Conservation (phyloP, 2,329 filamentous ascomycete genomes). For the Pseudohalonectria lignicola region DNA sequence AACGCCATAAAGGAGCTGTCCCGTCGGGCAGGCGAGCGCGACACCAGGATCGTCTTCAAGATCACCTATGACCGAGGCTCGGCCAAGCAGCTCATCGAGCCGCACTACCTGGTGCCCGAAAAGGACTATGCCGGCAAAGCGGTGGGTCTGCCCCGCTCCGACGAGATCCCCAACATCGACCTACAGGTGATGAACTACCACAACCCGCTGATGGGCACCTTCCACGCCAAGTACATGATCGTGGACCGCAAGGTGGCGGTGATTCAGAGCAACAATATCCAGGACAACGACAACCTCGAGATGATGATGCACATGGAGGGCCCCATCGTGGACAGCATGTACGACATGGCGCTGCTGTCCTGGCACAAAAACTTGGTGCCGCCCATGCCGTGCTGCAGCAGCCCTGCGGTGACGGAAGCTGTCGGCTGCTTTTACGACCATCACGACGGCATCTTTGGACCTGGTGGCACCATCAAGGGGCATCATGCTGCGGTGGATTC, state of each 20-base stretch:
- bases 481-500: conserved; percentile 17
- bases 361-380: conserved; percentile 57
- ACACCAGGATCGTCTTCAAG: conserved; percentile 50
- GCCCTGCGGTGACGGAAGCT: conserved; percentile 29
- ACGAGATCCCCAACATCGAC: conserved; percentile 62
- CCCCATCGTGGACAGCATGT: conserved; percentile 63
- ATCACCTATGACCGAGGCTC: conserved; percentile 66
- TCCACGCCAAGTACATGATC: conserved; percentile 69
- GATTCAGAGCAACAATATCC: conserved; percentile 69
- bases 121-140: conserved; percentile 45
- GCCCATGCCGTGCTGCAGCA: conserved; percentile 42
- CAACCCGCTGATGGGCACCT: conserved; percentile 57
- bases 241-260: conserved; percentile 62
- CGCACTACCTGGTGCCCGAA: conserved; percentile 49
- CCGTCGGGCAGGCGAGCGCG: conserved; percentile 43
- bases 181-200: conserved; percentile 67
- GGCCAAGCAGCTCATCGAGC: conserved; percentile 51
- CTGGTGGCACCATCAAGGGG: conserved; percentile 17
- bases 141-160: conserved; percentile 47
- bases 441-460: conserved; percentile 15
- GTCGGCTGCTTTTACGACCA: conserved; percentile 15
- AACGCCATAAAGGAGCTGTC: conserved; percentile 61
- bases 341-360: conserved; percentile 62
- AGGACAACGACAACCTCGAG: conserved; percentile 70
- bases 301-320: conserved; percentile 73